Evolutionary conservation across 2,329 filamentous ascomycete species (phyloP), one percentile per base, ranked within the genome.

Genomic region (Lachnellula willkommii): DNA sequence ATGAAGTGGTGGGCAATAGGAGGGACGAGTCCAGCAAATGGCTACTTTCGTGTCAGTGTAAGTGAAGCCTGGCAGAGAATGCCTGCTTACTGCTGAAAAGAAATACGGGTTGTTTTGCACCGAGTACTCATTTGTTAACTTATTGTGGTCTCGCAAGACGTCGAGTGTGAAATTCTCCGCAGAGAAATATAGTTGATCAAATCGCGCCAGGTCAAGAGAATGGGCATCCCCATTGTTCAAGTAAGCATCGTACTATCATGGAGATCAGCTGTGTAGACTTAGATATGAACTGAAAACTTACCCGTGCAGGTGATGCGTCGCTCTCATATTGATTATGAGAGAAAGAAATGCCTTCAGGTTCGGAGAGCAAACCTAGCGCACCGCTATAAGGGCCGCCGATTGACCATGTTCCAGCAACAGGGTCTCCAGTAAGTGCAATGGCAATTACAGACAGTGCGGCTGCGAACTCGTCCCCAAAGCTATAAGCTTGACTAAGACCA

Each of bases 31-130:
- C 55, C 56, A 1, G 55, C 55, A 46, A 60, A 58, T 32, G 55
- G 56, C 26, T 50, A 50, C 26, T 28, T 28, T 28, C 6, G 26
- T 28, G 35, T 11, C 5, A 22, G 9, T 11, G n/a, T 22, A 22
- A 5, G 11, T 24, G 4, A 4, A 4, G 28, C 7, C 9, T 11
- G 4, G 15, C 24, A 24, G 15, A 17, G 15, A 49, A n/a, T 32
- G 9, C 3, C 2, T 15, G 3, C 35, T 17, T 36, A 58, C 56
- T 1, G 78, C 77, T 45, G 77, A 79, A 67, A 77, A 82, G 63
- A 79, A 80, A 47, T 77, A 70, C 0, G 78, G 77, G 63, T 82
- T 82, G n/a, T 60, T 57, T 1, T 58, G 36, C 22, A 60, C 36
- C 3, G 58, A 60, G 39, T 52, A 50, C 8, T 55, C 37, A 24